phyloP scores from a whole-genome alignment of 176 grass and related monocot genomes.

The Puya raimondii region DNA sequence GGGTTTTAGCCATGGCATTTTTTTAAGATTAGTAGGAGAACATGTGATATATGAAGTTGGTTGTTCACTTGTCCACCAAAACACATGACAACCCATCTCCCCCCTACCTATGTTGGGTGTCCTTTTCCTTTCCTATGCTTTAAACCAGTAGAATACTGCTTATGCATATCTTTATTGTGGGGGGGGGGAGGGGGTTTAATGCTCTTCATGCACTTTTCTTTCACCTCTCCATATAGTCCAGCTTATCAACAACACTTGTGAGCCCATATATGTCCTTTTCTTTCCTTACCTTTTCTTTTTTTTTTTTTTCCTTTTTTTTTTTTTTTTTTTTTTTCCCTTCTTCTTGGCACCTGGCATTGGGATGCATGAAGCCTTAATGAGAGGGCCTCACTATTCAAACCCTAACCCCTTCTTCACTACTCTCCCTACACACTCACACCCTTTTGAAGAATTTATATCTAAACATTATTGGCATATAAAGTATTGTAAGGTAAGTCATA shows the following conservation, averaged over 20 bases:
- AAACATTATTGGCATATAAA: neutral
- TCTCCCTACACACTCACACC: neutral
- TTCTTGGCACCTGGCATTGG: constrained; percentile 6
- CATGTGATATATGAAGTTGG: constrained; percentile 2
- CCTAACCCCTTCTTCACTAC: neutral
- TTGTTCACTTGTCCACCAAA: constrained; percentile 14
- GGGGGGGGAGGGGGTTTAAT: neutral
- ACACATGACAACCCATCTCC: constrained; percentile 12
- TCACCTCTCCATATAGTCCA: neutral
- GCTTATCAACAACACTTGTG: constrained; percentile 4
- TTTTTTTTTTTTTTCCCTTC: neutral
- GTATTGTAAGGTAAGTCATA: neutral
- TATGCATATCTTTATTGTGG: neutral
- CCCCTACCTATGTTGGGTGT: constrained; percentile 4
- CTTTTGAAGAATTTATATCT: neutral
- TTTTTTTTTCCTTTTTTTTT: neutral
- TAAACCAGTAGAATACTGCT: constrained; percentile 4
- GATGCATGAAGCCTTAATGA: neutral
- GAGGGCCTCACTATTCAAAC: neutral
- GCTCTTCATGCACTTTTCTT: constrained; percentile 1
- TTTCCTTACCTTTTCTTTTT: neutral
- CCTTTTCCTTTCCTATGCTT: constrained; percentile 6
- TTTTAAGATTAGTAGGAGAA: neutral
- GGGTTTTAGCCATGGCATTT: too few species aligned
- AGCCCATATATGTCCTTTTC: constrained; percentile 4